A percentile compares a stretch with the other conserved stretches of the same genome.
These are phyloP conservation scores for Fraxinus dipetala DNA, from an alignment of 305 asterid species.

Conservation along the genomic window DNA sequence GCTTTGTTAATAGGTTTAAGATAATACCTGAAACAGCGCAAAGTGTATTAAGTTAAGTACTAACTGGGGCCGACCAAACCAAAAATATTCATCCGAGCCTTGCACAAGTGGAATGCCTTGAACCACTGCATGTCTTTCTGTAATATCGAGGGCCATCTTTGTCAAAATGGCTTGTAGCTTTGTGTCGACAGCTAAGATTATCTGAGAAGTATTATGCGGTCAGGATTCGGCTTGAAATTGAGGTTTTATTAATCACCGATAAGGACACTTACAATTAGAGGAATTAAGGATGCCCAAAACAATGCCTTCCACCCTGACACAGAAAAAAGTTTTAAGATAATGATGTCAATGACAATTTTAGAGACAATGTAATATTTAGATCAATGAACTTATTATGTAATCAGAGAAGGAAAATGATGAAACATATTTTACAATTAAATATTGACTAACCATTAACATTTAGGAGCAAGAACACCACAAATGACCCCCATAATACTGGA, in stretches of 20 bases:
- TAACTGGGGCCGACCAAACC: constrained; percentile 76
- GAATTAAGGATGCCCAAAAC: constrained; percentile 88
- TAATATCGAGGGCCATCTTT: constrained; percentile 76
- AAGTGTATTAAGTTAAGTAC: constrained; percentile 82
- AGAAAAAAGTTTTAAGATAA: not conserved
- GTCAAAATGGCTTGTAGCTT: constrained; percentile 82
- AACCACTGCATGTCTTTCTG: constrained; percentile 81
- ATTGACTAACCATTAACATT: constrained; percentile 66
- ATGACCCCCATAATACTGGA: constrained; percentile 86
- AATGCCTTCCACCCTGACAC: constrained; percentile 76
- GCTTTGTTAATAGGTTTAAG: not conserved
- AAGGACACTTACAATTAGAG: constrained; percentile 62
- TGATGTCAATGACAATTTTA: not conserved
- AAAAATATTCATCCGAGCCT: constrained; percentile 74
- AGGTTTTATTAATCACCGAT: not conserved
- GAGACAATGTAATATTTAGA: not conserved
- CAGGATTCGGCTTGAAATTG: constrained; percentile 9
- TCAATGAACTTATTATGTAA: not conserved
- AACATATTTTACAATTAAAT: not conserved
- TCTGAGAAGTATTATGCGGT: constrained; percentile 34
- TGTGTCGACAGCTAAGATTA: constrained; percentile 85
- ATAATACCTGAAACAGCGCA: constrained; percentile 72
- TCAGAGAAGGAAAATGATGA: not conserved
- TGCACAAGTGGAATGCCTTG: constrained; percentile 95
- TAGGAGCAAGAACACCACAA: constrained; percentile 79